Evolutionary conservation across 805 yeast genomes (phyloP).

Genomic region (Brettanomyces sp.): DNA sequence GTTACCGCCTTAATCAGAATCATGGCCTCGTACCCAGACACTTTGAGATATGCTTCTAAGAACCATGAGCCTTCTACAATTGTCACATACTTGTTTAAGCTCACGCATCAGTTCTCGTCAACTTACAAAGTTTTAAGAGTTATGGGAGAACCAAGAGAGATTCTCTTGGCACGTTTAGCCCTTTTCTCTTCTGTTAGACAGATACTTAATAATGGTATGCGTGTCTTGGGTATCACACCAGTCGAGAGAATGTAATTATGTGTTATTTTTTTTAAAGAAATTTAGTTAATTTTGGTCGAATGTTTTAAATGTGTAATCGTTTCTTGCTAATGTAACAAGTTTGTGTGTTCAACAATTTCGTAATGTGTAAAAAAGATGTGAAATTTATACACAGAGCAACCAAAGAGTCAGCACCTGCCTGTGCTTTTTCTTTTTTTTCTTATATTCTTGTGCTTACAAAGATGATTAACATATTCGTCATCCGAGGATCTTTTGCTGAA

Average conservation of each 20-base stretch:
- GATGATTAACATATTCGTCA: too few relatives aligned
- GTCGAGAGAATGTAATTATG: slow-evolving; percentile 83
- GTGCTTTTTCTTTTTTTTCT: too few relatives aligned
- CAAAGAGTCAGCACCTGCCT: too few relatives aligned
- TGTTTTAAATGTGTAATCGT: too few relatives aligned
- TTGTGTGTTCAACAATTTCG: too few relatives aligned
- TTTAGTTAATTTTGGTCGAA: too few relatives aligned
- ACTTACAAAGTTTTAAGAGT: slow-evolving; percentile 96
- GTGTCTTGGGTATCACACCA: slow-evolving; percentile 87
- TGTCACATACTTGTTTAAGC: slow-evolving; percentile 85
- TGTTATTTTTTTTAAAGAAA: background rate
- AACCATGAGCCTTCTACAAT: slow-evolving; percentile 89
- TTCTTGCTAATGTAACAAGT: too few relatives aligned
- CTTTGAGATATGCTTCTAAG: slow-evolving; percentile 69
- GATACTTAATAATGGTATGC: slow-evolving; percentile 84
- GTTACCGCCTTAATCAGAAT: slow-evolving; percentile 56
- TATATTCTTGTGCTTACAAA: too few relatives aligned
- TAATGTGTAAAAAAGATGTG: too few relatives aligned
- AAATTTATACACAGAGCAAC: too few relatives aligned
- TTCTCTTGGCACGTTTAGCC: slow-evolving; percentile 87
- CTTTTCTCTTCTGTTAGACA: slow-evolving; percentile 84
- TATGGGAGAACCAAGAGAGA: slow-evolving; percentile 82
- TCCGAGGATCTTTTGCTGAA: too few relatives aligned
- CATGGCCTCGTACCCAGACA: slow-evolving; percentile 87
- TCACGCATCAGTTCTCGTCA: slow-evolving; percentile 91